Conservation (phyloP, 768 basidiomycete species). For the Termitomyces sp. region DNA sequence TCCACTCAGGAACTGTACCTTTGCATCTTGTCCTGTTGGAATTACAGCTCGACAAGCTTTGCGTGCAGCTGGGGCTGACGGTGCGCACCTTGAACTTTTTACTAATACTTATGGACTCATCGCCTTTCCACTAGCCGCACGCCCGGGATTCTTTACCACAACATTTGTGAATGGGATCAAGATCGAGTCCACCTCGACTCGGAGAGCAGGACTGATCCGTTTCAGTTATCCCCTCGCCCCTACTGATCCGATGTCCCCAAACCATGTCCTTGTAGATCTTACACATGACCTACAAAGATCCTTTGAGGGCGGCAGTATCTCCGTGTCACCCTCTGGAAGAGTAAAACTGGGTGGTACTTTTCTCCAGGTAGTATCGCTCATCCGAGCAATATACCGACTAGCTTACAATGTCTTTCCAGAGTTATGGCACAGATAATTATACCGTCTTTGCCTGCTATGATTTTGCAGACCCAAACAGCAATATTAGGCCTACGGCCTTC, state of each 20-base stretch:
- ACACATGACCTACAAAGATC: constrained; percentile 41
- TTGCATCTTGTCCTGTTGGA: constrained; percentile 36
- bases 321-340: constrained; percentile 24
- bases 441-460: constrained; percentile 45
- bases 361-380: constrained; percentile 27
- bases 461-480: constrained; percentile 24
- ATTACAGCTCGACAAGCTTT: constrained; percentile 32
- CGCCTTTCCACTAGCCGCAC: constrained; percentile 25
- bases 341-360: constrained; percentile 38
- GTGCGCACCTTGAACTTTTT: constrained; percentile 17
- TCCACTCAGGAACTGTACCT: constrained; percentile 35
- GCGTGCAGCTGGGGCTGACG: constrained; percentile 38
- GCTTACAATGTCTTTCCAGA: constrained; percentile 20
- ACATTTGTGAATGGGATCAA: constrained; percentile 40
- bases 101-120: neutral
- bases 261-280: constrained; percentile 44
- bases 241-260: constrained; percentile 24
- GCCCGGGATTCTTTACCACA: constrained; percentile 44
- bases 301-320: constrained; percentile 37
- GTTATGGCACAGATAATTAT: constrained; percentile 43
- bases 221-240: constrained; percentile 45
- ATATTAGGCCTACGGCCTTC: constrained; percentile 19
- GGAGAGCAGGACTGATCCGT: constrained; percentile 52
- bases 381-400: neutral
- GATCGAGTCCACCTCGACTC: constrained; percentile 54